Evolutionary conservation across 768 basidiomycete genomes (phyloP).

Genomic region (Boletus barrowsii): DNA sequence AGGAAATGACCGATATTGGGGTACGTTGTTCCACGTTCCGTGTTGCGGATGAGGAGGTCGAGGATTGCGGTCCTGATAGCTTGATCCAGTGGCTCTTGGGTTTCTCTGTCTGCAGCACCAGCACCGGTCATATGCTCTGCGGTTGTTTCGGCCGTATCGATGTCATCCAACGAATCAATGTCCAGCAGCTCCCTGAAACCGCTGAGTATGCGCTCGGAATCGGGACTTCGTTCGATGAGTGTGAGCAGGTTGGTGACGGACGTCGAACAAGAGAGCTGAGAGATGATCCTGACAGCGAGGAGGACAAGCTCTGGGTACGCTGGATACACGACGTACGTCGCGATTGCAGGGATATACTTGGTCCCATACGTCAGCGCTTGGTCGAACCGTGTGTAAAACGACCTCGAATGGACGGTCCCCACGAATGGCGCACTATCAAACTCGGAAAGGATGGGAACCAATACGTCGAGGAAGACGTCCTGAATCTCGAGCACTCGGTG

Average conservation of each 20-base stretch:
- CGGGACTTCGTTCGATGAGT: slow-evolving; percentile 73
- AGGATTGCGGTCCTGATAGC: slow-evolving; percentile 75
- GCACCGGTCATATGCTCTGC: slow-evolving; percentile 70
- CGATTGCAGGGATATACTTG: slow-evolving; percentile 76
- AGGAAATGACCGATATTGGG: slow-evolving; percentile 90
- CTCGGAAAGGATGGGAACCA: slow-evolving; percentile 74
- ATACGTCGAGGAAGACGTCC: slow-evolving; percentile 84
- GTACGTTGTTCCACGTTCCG: slow-evolving; percentile 54
- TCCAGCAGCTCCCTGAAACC: slow-evolving; percentile 72
- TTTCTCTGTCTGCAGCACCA: slow-evolving; percentile 57
- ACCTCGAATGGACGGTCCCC: slow-evolving; percentile 57
- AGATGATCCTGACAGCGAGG: slow-evolving; percentile 75
- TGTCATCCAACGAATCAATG: slow-evolving; percentile 58
- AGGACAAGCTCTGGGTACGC: slow-evolving; percentile 70
- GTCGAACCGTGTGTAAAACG: slow-evolving; percentile 71
- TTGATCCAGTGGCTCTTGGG: slow-evolving; percentile 52
- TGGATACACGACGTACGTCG: slow-evolving; percentile 70
- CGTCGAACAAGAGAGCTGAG: slow-evolving; percentile 60
- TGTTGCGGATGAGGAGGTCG: slow-evolving; percentile 78
- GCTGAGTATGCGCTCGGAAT: slow-evolving; percentile 80
- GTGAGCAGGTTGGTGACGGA: slow-evolving; percentile 73
- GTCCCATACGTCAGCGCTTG: slow-evolving; percentile 68
- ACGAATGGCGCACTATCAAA: slow-evolving; percentile 53
- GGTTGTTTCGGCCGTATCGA: slow-evolving; percentile 53
- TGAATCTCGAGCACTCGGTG: slow-evolving; percentile 82